Conservation (phyloP, 306 rosid species). For the Notholithocarpus densiflorus region DNA sequence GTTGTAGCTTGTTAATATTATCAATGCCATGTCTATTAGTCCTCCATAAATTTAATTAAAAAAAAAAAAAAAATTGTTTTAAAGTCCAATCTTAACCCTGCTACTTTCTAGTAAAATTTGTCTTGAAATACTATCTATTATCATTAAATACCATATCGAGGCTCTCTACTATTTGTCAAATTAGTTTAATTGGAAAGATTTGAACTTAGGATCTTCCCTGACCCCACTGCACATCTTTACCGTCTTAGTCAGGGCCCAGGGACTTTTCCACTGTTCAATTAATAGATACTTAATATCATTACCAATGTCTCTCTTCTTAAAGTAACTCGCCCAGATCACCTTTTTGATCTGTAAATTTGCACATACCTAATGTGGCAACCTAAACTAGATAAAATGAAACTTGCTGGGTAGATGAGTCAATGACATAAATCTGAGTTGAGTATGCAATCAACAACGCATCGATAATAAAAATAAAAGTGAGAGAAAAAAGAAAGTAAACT, state of each 20-base stretch:
- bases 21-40: not conserved
- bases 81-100: not conserved
- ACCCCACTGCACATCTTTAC: not conserved
- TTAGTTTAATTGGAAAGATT: not conserved
- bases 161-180: not conserved
- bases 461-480: not conserved
- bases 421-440: not conserved
- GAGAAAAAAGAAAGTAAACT: conserved; percentile 28
- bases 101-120: not conserved
- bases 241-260: not conserved
- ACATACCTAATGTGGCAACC: too few relatives aligned
- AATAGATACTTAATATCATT: not conserved
- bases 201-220: not conserved
- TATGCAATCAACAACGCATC: not conserved
- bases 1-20: not conserved
- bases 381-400: too few relatives aligned
- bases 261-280: not conserved
- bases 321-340: too few relatives aligned
- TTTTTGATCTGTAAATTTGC: too few relatives aligned
- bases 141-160: not conserved
- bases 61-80: too few relatives aligned
- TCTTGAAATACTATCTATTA: not conserved
- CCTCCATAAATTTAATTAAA: too few relatives aligned
- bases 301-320: not conserved
- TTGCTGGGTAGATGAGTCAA: too few relatives aligned